Evolutionary conservation across 2,329 filamentous ascomycete species (phyloP).

Genomic region (Penicillium fuscoglaucum): DNA sequence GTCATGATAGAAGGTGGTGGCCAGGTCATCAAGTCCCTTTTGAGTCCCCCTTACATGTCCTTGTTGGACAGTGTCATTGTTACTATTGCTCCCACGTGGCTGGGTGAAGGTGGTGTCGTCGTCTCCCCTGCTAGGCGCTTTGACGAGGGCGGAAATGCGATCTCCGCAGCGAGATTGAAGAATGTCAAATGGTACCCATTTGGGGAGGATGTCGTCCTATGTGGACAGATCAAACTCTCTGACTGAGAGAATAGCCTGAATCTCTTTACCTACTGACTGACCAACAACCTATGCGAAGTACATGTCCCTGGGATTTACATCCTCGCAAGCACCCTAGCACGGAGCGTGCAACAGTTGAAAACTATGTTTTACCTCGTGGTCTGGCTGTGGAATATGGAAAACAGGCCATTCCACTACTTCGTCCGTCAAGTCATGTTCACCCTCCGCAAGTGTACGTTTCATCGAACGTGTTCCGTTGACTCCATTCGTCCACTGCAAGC

Average conservation of each 20-base stretch:
- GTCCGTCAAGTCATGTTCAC: background rate
- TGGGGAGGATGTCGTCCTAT: conserved; percentile 77
- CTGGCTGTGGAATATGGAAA: too few species aligned
- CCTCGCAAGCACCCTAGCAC: background rate
- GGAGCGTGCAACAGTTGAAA: background rate
- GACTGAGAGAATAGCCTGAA: background rate
- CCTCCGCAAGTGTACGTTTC: background rate
- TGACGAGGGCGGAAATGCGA: conserved; percentile 54
- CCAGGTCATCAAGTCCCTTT: conserved; percentile 74
- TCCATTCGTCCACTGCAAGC: background rate
- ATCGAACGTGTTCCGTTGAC: background rate
- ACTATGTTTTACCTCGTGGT: background rate
- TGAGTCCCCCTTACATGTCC: conserved; percentile 56
- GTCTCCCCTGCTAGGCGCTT: conserved; percentile 66
- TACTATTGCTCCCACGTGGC: conserved; percentile 84
- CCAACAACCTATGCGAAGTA: background rate
- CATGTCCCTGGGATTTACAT: background rate
- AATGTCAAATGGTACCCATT: conserved; percentile 73
- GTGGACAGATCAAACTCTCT: conserved; percentile 55
- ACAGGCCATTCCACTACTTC: background rate
- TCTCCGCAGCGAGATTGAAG: conserved; percentile 58
- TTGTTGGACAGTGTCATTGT: conserved; percentile 76
- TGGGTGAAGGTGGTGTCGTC: conserved; percentile 76
- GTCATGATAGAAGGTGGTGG: conserved; percentile 92
- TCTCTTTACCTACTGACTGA: background rate